A percentile compares a stretch with the other conserved stretches of the same genome.
Evolutionary conservation across 2,329 filamentous ascomycete species (phyloP).

Genomic region (Colletotrichum noveboracense): DNA sequence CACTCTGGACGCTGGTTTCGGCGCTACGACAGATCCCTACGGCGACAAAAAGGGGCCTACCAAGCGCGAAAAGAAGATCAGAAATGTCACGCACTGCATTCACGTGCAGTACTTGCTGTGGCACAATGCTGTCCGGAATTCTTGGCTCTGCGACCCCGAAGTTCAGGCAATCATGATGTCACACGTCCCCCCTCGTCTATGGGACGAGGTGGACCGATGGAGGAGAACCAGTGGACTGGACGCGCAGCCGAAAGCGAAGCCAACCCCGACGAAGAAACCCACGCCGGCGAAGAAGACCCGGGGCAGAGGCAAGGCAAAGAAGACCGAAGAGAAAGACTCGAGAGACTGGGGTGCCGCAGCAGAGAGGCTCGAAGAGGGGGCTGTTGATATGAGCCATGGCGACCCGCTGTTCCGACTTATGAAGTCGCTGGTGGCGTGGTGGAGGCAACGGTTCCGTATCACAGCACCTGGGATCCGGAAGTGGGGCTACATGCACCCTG

Average conservation of each 20-base stretch:
- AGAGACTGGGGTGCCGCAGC: slow-evolving; percentile 78
- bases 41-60: slow-evolving; percentile 82
- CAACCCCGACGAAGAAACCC: slow-evolving; percentile 31
- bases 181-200: slow-evolving; percentile 72
- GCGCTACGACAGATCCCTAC: slow-evolving; percentile 63
- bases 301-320: slow-evolving; percentile 43
- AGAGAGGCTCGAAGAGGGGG: slow-evolving; percentile 70
- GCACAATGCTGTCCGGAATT: slow-evolving; percentile 86
- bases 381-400: slow-evolving; percentile 79
- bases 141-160: slow-evolving; percentile 80
- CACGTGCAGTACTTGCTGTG: slow-evolving; percentile 89
- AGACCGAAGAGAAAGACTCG: slow-evolving; percentile 29
- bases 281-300: slow-evolving; percentile 36
- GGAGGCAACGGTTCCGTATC: slow-evolving; percentile 83
- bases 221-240: slow-evolving; percentile 70
- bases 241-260: slow-evolving; percentile 35
- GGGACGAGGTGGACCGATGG: slow-evolving; percentile 77
- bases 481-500: slow-evolving; percentile 83
- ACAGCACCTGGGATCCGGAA: slow-evolving; percentile 86
- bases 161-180: slow-evolving; percentile 78
- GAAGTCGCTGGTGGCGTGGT: slow-evolving; percentile 80
- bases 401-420: slow-evolving; percentile 83
- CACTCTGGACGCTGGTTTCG: slow-evolving; percentile 66
- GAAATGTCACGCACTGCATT: slow-evolving; percentile 81
- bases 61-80: slow-evolving; percentile 81